Evolutionary conservation across 371 early-diverging fungal species (phyloP), one percentile per base, ranked within the genome.

Genomic region (Blakeslea trispora): DNA sequence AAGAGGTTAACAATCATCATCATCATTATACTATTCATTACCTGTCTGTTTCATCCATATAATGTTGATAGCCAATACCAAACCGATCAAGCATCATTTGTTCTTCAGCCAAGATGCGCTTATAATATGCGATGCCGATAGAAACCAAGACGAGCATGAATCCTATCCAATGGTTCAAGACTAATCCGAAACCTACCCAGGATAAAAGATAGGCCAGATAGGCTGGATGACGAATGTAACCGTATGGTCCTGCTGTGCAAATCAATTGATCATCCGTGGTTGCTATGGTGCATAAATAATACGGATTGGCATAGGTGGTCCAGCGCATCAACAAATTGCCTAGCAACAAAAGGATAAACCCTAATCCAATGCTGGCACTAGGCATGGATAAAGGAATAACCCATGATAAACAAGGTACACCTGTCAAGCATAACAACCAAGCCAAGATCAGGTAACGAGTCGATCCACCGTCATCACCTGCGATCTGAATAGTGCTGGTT

Each of bases 11-110:
- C n/a, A n/a, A n/a, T n/a, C n/a, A n/a, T n/a, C n/a, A n/a, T n/a
- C n/a, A n/a, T n/a, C n/a, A n/a, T n/a, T n/a, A n/a, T n/a, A n/a
- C n/a, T 7, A 5, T 28, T 28, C 28, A 28, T 58, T 64, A 71
- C 71, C 71, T 64, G 34, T 60, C 65, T 7, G 77, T 54, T 51
- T 76, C 77, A 21, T 66, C 51, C 42, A 67, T 61, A 47, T 76
- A 76, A 40, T 72, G 72, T 34, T 76, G 77, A 59, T 76, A 76
- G 45, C 72, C 77, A 1, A 71, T 68, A 37, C 73, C 72, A 60
- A 76, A 73, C 37, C 66, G 57, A 17, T 68, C 71, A 40, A 76
- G 52, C 68, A 76, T 72, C 69, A 76, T 66, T 61, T 71, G 68
- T 41, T 71, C 71, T 46, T 71, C 71, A 13, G 70, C 69, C 22